These are phyloP conservation scores for Lachnellula hyalina DNA, from an alignment of 2,329 filamentous ascomycete species.

Conservation along the genomic window DNA sequence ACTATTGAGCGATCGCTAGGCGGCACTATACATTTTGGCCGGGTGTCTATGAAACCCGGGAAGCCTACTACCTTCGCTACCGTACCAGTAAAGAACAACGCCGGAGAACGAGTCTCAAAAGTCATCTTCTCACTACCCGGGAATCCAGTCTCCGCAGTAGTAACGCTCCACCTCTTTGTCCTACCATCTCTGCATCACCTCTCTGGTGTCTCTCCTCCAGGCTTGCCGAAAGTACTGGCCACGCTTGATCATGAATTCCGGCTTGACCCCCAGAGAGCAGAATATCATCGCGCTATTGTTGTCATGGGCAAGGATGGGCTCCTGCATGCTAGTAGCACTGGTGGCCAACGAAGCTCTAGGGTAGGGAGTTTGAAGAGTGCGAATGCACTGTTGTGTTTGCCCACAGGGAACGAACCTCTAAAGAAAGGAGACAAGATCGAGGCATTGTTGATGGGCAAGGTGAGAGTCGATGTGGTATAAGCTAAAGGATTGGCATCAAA, in stretches of 20 bases:
- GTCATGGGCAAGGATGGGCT: slow-evolving; percentile 59
- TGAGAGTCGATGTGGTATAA: slow-evolving; percentile 16
- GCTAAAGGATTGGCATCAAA: background rate
- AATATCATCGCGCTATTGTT: slow-evolving; percentile 86
- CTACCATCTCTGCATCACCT: slow-evolving; percentile 78
- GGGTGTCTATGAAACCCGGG: slow-evolving; percentile 95
- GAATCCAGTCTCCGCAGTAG: slow-evolving; percentile 88
- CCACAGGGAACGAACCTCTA: slow-evolving; percentile 57
- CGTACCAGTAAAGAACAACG: slow-evolving; percentile 60
- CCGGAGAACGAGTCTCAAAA: slow-evolving; percentile 55
- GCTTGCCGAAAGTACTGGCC: slow-evolving; percentile 69
- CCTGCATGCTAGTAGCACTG: slow-evolving; percentile 75
- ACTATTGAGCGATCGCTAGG: slow-evolving; percentile 87
- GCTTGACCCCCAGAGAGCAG: slow-evolving; percentile 69
- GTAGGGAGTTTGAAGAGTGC: slow-evolving; percentile 86
- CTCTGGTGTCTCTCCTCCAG: slow-evolving; percentile 60
- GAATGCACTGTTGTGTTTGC: slow-evolving; percentile 78
- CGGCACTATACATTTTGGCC: slow-evolving; percentile 92
- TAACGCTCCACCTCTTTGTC: slow-evolving; percentile 92
- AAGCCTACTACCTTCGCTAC: slow-evolving; percentile 98
- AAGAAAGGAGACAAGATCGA: slow-evolving; percentile 66
- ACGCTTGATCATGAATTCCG: slow-evolving; percentile 65
- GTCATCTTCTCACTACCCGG: slow-evolving; percentile 87
- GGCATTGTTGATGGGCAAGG: slow-evolving; percentile 68
- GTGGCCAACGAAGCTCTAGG: slow-evolving; percentile 80